These are phyloP conservation scores for Meredithiella fracta DNA, from an alignment of 2,329 filamentous ascomycete species.

Conservation along the genomic window DNA sequence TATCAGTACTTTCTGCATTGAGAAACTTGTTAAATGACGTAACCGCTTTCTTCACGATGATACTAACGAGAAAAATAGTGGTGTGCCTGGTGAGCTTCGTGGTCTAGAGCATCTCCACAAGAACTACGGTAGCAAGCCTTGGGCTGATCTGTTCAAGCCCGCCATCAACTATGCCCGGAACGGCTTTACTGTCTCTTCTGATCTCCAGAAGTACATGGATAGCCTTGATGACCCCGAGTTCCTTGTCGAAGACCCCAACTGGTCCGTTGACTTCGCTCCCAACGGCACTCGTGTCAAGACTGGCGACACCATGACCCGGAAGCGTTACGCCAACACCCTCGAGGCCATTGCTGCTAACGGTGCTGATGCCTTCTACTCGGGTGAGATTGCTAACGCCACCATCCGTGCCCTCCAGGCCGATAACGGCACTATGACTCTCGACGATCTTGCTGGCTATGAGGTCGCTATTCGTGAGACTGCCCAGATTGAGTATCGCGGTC, in stretches of 20 bases:
- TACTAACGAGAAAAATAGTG: constrained; percentile 23
- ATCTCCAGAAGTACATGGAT: constrained; percentile 57
- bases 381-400: constrained; percentile 56
- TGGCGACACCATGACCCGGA: constrained; percentile 60
- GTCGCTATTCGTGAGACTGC: constrained; percentile 45
- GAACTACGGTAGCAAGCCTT: constrained; percentile 46
- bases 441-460: constrained; percentile 59
- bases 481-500: constrained; percentile 49
- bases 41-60: background rate
- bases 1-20: too few relatives aligned
- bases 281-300: constrained; percentile 47
- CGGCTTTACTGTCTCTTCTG: constrained; percentile 55
- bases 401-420: constrained; percentile 48
- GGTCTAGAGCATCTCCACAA: constrained; percentile 60
- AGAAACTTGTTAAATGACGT: too few relatives aligned
- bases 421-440: constrained; percentile 74
- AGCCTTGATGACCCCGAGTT: constrained; percentile 37
- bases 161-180: constrained; percentile 55
- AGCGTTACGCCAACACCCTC: constrained; percentile 57
- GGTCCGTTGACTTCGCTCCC: constrained; percentile 74
- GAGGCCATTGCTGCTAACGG: constrained; percentile 52
- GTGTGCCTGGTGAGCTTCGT: constrained; percentile 53
- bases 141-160: constrained; percentile 51
- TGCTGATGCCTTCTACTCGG: constrained; percentile 55
- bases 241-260: constrained; percentile 51